These are phyloP conservation scores for Theileria parva DNA, from an alignment of 169 alveolate species.

Conservation along the genomic window DNA sequence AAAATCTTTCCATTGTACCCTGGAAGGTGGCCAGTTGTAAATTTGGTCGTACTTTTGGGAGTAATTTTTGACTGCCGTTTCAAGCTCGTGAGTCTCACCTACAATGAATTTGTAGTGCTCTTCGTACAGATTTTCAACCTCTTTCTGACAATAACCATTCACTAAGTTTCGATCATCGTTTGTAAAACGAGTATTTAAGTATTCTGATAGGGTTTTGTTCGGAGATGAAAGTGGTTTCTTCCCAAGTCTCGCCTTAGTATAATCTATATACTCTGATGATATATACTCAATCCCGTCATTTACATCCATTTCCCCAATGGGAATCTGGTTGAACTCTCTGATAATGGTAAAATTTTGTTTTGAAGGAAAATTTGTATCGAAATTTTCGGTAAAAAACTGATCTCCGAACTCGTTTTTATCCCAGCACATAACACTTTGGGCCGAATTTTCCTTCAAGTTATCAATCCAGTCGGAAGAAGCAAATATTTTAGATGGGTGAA, in stretches of 20 bases:
- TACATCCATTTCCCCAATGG: too few species aligned
- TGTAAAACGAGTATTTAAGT: constrained; percentile 19
- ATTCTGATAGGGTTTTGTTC: constrained; percentile 36
- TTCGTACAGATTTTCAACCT: constrained; percentile 58
- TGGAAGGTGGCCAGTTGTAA: constrained; percentile 32
- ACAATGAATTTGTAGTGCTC: constrained; percentile 55
- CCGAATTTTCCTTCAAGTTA: not conserved
- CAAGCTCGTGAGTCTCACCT: constrained; percentile 49
- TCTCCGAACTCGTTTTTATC: not conserved
- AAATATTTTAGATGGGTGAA: constrained; percentile 53
- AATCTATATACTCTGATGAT: not conserved
- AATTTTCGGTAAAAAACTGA: too few species aligned
- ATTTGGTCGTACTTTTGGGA: constrained; percentile 36
- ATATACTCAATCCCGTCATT: too few species aligned
- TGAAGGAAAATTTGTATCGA: too few species aligned
- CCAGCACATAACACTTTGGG: too few species aligned
- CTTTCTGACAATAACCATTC: constrained; percentile 44
- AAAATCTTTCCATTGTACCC: not conserved
- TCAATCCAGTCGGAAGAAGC: constrained; percentile 57
- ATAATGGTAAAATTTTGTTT: too few species aligned
- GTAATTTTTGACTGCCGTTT: constrained; percentile 44
- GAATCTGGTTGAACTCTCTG: too few species aligned
- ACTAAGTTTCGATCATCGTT: constrained; percentile 18
- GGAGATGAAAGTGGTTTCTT: constrained; percentile 26
- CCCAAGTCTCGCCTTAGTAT: constrained; percentile 4